phyloP scores from a whole-genome alignment of 2,329 filamentous ascomycete species.

The Sodiomyces alkalinus region DNA sequence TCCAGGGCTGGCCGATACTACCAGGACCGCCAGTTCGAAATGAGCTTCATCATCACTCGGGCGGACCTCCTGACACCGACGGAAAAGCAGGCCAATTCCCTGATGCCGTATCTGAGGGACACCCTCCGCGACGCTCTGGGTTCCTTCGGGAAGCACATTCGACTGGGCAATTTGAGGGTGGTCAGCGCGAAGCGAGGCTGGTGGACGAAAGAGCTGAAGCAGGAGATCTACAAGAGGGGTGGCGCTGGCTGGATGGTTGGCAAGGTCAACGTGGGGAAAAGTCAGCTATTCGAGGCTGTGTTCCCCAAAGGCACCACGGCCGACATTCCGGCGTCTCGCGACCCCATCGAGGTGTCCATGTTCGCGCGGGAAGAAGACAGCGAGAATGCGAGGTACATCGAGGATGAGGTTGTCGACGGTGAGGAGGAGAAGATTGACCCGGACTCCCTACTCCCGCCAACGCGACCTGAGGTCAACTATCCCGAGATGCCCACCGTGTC shows the following conservation, averaged over 20 bases:
- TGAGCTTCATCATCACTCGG: slow-evolving; percentile 84
- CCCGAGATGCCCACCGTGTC: slow-evolving; percentile 80
- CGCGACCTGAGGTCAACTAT: slow-evolving; percentile 56
- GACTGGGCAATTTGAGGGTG: slow-evolving; percentile 75
- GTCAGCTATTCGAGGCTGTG: slow-evolving; percentile 72
- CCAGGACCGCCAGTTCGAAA: slow-evolving; percentile 53
- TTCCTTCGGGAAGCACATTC: slow-evolving; percentile 47
- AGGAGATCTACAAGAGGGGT: slow-evolving; percentile 70
- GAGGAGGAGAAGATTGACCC: slow-evolving; percentile 18
- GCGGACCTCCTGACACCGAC: slow-evolving; percentile 73
- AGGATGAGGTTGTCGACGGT: slow-evolving; percentile 8
- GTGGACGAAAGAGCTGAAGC: slow-evolving; percentile 81
- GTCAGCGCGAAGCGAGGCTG: slow-evolving; percentile 77
- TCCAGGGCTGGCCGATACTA: slow-evolving; percentile 52
- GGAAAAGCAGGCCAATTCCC: slow-evolving; percentile 66
- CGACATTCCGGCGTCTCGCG: slow-evolving; percentile 1
- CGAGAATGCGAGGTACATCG: slow-evolving; percentile 2
- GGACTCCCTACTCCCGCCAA: slow-evolving; percentile 56
- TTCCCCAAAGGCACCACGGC: slow-evolving; percentile 55
- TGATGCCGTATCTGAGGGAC: slow-evolving; percentile 74
- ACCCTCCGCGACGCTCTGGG: slow-evolving; percentile 67
- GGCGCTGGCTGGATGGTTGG: slow-evolving; percentile 92
- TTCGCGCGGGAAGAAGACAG: slow-evolving; percentile 6
- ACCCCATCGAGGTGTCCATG: slow-evolving; percentile 5
- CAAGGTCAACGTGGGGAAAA: slow-evolving; percentile 98